Base-by-base conservation (phyloP, 805 yeast genomes). In the Myxozyma vanderwaltii region DNA sequence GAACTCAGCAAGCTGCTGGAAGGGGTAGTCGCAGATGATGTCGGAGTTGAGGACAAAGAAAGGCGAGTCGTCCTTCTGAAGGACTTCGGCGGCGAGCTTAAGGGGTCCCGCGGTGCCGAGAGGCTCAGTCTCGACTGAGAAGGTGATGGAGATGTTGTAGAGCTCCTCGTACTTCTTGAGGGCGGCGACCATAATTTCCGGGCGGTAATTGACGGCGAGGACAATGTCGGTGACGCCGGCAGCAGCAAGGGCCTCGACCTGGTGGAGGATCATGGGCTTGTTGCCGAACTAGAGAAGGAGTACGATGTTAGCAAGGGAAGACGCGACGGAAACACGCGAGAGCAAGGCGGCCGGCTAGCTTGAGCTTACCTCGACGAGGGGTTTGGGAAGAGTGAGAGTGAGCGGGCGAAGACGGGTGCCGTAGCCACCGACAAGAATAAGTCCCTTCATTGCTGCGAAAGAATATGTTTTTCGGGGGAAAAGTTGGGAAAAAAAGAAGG, bases 331-430 rank as follows among this genome's bases (percentile, higher is more conserved):
- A 13, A 10, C 3, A 17, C 35, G 15, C 21, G 31, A 17, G 49
- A 15, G 33, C 46, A 17, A 39, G 17, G 55, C 19, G 51, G 36
- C 35, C 35, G 31, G 58, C 29, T 19, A 19, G n/a, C 23, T 23
- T 13, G 4, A 35, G 27, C 52, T 12, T 41, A 66, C 67, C 66
- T 68, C 71, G 51, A 68, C 71, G 15, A 68, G 65, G 46, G 71
- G 71, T 61, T 68, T 69, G 50, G 71, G 71, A n/a, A 68, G 67
- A 24, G 71, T 69, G 43, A 68, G 64, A 27, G 71, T 69, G 72
- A 94, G 82, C 65, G 99, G 99, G 85, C 99, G 91, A 81, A 94
- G 88, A 82, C 99, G 94, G 73, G 99, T 94, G 83, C 99, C 99
- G 82, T 91, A 94, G 78, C 99, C 99, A 75, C 99, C 99, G 71